Evolutionary conservation across 169 alveolate genomes (phyloP).

Genomic region (Perkinsus marinus): DNA sequence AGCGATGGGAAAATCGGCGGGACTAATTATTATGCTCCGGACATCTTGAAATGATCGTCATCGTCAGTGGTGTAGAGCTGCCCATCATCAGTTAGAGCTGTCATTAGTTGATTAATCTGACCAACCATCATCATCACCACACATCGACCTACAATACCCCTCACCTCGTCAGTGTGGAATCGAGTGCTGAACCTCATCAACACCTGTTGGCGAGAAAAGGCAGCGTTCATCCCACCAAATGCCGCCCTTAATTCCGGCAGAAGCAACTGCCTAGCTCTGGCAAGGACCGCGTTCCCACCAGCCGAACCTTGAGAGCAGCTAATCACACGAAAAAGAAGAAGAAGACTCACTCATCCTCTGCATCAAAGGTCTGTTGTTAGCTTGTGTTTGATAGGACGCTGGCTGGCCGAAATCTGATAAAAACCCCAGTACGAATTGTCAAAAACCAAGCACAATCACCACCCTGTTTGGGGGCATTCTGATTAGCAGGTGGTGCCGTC

Average conservation of each 20-base stretch:
- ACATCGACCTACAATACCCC: neutral
- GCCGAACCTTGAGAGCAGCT: no score
- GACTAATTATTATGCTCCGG: neutral
- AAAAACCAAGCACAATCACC: neutral
- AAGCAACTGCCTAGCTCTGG: neutral
- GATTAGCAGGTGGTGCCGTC: no score
- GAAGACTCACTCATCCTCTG: neutral
- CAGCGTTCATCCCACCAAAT: neutral
- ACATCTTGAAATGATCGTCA: neutral
- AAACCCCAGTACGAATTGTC: no score
- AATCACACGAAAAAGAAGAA: no score
- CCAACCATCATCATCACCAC: neutral
- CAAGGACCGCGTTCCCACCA: neutral
- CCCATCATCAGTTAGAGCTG: neutral
- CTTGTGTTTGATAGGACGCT: neutral
- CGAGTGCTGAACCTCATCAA: neutral
- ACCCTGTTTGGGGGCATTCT: no score
- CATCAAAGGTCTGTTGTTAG: neutral
- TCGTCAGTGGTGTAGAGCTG: neutral
- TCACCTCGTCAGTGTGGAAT: neutral
- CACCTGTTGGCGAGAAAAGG: neutral
- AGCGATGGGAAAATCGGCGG: neutral
- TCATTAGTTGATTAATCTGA: neutral
- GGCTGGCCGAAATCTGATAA: neutral
- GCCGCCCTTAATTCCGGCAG: neutral